Conservation (phyloP, 2,329 filamentous ascomycete genomes). For the Alternaria ventricosa region DNA sequence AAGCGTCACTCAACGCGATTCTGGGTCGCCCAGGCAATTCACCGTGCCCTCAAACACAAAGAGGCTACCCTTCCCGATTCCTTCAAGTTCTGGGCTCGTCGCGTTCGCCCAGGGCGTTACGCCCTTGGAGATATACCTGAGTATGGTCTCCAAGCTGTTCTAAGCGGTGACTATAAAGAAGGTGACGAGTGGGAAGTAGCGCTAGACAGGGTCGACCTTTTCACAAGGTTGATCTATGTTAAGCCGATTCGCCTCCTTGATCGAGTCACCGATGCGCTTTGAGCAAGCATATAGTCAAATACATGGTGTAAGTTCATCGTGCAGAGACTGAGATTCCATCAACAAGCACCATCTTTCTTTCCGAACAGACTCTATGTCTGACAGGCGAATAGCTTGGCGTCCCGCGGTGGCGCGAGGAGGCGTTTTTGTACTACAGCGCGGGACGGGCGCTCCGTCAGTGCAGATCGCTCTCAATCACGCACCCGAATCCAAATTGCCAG, state of each 20-base stretch:
- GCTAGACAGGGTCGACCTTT: constrained; percentile 48
- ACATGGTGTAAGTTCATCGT: neutral
- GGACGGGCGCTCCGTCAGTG: neutral
- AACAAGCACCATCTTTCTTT: neutral
- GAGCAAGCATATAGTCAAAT: neutral
- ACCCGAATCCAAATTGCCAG: constrained; percentile 19
- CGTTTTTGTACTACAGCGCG: constrained; percentile 26
- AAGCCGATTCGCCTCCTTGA: constrained; percentile 49
- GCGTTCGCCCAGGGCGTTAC: neutral
- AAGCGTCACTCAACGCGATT: constrained; percentile 48
- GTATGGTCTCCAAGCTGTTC: constrained; percentile 18
- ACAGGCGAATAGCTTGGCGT: neutral
- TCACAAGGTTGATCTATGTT: constrained; percentile 36
- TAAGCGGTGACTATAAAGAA: constrained; percentile 25
- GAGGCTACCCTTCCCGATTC: constrained; percentile 59
- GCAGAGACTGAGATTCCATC: neutral
- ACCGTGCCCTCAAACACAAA: constrained; percentile 64
- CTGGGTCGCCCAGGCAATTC: constrained; percentile 63
- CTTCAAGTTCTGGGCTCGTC: constrained; percentile 46
- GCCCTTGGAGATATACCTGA: constrained; percentile 25
- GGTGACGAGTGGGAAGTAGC: constrained; percentile 58
- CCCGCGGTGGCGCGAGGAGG: constrained; percentile 13
- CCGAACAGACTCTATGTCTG: neutral
- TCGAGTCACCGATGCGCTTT: constrained; percentile 15
- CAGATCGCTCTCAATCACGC: constrained; percentile 4